phyloP scores from a whole-genome alignment of 1,284 basidiomycete species.

The Melampsora abietis-canadensis region DNA sequence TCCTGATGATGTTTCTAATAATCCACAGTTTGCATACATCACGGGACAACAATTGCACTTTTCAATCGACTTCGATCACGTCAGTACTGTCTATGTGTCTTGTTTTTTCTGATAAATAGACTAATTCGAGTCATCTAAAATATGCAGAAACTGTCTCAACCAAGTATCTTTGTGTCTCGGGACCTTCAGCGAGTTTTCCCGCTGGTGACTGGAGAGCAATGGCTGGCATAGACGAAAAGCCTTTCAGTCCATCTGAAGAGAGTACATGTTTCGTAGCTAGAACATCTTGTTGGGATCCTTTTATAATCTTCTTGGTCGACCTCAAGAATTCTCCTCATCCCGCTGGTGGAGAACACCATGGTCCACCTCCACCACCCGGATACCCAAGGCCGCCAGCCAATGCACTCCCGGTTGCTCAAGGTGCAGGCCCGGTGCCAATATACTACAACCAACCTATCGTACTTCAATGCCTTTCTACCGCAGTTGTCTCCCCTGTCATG shows the following conservation, averaged over 20 bases:
- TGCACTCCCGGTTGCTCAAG: conserved; percentile 70
- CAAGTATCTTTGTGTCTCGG: conserved; percentile 89
- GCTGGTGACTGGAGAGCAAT: conserved; percentile 80
- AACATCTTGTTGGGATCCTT: conserved; percentile 67
- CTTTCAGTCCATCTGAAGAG: conserved; percentile 45
- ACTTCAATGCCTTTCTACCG: conserved; percentile 87
- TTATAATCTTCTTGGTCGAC: conserved; percentile 76
- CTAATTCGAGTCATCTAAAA: not conserved
- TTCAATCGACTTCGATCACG: conserved; percentile 92
- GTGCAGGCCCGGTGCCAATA: conserved; percentile 67
- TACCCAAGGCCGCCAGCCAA: conserved; percentile 85
- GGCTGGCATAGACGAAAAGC: conserved; percentile 72
- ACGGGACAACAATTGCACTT: conserved; percentile 88
- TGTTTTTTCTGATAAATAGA: not conserved
- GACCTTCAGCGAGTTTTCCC: conserved; percentile 80
- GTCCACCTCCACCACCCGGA: conserved; percentile 59
- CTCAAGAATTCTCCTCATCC: conserved; percentile 72
- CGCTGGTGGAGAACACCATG: conserved; percentile 56
- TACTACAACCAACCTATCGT: conserved; percentile 96
- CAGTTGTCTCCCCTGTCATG: conserved; percentile 84
- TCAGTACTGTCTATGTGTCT: conserved; percentile 63
- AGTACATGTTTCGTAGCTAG: conserved; percentile 55
- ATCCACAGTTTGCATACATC: conserved; percentile 77
- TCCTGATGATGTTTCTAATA: conserved; percentile 18
- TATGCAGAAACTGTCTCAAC: conserved; percentile 58